phyloP scores from a whole-genome alignment of 768 basidiomycete genomes.

The Lyophyllum decastes region DNA sequence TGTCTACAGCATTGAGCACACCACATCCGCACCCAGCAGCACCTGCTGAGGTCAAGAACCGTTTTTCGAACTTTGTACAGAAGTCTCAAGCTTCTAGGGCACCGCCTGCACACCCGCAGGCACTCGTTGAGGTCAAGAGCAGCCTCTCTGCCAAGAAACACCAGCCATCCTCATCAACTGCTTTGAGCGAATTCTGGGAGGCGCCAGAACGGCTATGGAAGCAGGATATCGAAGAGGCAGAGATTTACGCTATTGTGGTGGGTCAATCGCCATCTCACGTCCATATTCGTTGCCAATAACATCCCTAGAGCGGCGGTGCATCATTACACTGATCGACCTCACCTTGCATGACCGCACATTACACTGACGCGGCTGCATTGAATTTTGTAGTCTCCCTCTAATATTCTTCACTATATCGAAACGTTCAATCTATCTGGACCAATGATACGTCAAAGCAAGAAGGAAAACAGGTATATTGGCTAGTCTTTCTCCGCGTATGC shows the following conservation, averaged over 20 bases:
- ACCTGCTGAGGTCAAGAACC: conserved; percentile 57
- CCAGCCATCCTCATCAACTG: background rate
- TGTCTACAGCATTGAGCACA: conserved; percentile 31
- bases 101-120: conserved; percentile 6
- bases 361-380: background rate
- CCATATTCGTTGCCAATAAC: conserved; percentile 5
- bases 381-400: background rate
- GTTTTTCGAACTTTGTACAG: conserved; percentile 45
- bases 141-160: too few species aligned
- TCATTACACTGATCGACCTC: conserved; percentile 38
- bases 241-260: conserved; percentile 71
- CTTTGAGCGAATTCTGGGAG: conserved; percentile 62
- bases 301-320: conserved; percentile 66
- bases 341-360: background rate
- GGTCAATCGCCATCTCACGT: conserved; percentile 20
- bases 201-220: conserved; percentile 63
- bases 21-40: conserved; percentile 67
- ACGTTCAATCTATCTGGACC: background rate
- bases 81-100: conserved; percentile 30
- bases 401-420: conserved; percentile 8
- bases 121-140: too few species aligned
- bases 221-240: conserved; percentile 50
- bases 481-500: conserved; percentile 92
- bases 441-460: background rate
- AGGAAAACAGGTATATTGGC: conserved; percentile 19